Evolutionary conservation across 768 basidiomycete genomes (phyloP).

Genomic region (Lactifluus piperatus): DNA sequence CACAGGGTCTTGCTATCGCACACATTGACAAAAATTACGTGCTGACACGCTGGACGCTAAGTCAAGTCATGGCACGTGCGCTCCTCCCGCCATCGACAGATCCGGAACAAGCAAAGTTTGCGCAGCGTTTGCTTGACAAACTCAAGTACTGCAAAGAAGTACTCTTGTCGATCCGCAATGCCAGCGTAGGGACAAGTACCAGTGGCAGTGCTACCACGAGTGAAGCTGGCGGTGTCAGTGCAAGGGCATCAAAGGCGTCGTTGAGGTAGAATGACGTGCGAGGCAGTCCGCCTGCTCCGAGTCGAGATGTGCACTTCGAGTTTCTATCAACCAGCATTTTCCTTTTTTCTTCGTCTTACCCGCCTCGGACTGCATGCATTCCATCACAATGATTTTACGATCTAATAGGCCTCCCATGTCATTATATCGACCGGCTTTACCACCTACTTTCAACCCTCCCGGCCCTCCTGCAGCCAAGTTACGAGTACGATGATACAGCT

Average conservation of each 20-base stretch:
- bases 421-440: not conserved
- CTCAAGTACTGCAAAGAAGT: constrained; percentile 85
- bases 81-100: constrained; percentile 35
- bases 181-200: constrained; percentile 31
- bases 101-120: constrained; percentile 50
- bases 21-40: constrained; percentile 88
- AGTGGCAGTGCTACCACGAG: not conserved
- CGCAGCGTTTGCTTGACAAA: constrained; percentile 63
- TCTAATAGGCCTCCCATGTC: constrained; percentile 12
- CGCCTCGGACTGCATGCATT: not conserved
- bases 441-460: not conserved
- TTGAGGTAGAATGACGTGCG: constrained; percentile 3
- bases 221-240: constrained; percentile 1
- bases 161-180: constrained; percentile 57
- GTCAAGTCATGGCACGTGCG: constrained; percentile 56
- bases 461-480: not conserved
- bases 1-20: constrained; percentile 68
- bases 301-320: not conserved
- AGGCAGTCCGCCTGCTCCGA: not conserved
- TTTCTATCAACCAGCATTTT: not conserved
- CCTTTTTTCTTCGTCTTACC: not conserved
- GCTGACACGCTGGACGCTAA: constrained; percentile 63
- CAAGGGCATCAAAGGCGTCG: constrained; percentile 2
- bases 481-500: not conserved
- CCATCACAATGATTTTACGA: constrained; percentile 11